Evolutionary conservation across 768 basidiomycete genomes (phyloP).

Genomic region (Serendipita indica): DNA sequence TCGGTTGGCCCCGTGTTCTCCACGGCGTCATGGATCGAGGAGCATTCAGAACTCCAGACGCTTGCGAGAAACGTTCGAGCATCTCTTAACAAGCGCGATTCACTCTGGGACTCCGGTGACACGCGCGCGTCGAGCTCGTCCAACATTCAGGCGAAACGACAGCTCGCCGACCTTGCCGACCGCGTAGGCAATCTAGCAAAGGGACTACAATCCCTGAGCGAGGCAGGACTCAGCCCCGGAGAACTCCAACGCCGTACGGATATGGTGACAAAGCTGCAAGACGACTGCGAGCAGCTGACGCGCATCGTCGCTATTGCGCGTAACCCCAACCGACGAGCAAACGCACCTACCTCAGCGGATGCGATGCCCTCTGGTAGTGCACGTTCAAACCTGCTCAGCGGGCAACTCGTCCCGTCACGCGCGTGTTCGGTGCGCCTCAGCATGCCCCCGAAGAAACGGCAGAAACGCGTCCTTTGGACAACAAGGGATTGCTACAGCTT

Average conservation of each 20-base stretch:
- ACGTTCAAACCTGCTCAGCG: slow-evolving; percentile 48
- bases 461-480: slow-evolving; percentile 74
- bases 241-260: slow-evolving; percentile 81
- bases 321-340: slow-evolving; percentile 26
- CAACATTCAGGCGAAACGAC: slow-evolving; percentile 74
- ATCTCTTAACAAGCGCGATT: slow-evolving; percentile 75
- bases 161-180: slow-evolving; percentile 60
- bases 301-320: slow-evolving; percentile 69
- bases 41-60: slow-evolving; percentile 64
- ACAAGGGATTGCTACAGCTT: slow-evolving; percentile 60
- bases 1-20: slow-evolving; percentile 36
- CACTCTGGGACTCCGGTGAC: slow-evolving; percentile 62
- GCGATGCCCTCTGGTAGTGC: slow-evolving; percentile 31
- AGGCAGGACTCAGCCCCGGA: slow-evolving; percentile 73
- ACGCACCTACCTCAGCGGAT: slow-evolving; percentile 13
- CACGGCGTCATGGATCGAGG: slow-evolving; percentile 74
- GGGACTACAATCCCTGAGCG: slow-evolving; percentile 48
- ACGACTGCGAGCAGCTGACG: slow-evolving; percentile 79
- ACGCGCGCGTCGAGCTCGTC: slow-evolving; percentile 56
- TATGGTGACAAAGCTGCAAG: slow-evolving; percentile 74
- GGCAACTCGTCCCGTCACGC: slow-evolving; percentile 32
- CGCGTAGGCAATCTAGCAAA: slow-evolving; percentile 58
- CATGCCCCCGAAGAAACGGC: slow-evolving; percentile 58
- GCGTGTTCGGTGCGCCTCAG: slow-evolving; percentile 61
- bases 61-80: slow-evolving; percentile 71